Base-by-base conservation (phyloP, 805 yeast species). In the Wickerhamiella allomyrinae region DNA sequence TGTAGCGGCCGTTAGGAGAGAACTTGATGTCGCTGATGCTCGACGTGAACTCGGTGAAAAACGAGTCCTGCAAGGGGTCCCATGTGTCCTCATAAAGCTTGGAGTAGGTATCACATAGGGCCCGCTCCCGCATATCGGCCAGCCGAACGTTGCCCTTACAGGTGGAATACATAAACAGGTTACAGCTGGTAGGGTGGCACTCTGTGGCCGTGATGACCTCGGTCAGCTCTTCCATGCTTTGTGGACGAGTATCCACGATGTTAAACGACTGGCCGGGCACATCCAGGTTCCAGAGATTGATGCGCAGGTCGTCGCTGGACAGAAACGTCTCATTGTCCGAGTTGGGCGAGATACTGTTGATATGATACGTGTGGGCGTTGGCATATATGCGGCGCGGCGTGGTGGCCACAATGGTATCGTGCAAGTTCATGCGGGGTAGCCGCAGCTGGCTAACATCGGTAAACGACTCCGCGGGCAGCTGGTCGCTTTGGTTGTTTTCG, bases 331-430 rank as follows among this genome's bases (percentile, higher is more conserved):
- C 99, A 52, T 86, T 94, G 65, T 91, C 99, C 11, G 87, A 77
- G 62, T 91, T 93, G 48, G 86, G 79, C 45, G 94, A 80, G 56
- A 91, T 84, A 41, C 97, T 85, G 67, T 91, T 89, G 58, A 91
- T 91, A 63, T 91, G 98, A 65, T 91, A 91, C 29, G 97, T 94
- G 64, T 91, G 99, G 7, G 96, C 98, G 63, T 93, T 93, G 33
- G 93, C 76, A 63, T 82, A 91, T 41, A 87, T 79, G 51, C 77
- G 76, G 56, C 87, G 82, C 21, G 98, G 97, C 49, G 87, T 82
- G 1, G 97, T 96, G 33, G 94, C 89, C 45, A 91, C 81, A 53
- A 91, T 82, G 54, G 86, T 85, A 62, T 91, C 98, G 63, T 91
- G 98, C 46, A 83, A 69, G n/a, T 93, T 78, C 64, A 85, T 68